Conservation (phyloP, 192 early-diverging fungal genomes). For the Coemansia sp. region DNA sequence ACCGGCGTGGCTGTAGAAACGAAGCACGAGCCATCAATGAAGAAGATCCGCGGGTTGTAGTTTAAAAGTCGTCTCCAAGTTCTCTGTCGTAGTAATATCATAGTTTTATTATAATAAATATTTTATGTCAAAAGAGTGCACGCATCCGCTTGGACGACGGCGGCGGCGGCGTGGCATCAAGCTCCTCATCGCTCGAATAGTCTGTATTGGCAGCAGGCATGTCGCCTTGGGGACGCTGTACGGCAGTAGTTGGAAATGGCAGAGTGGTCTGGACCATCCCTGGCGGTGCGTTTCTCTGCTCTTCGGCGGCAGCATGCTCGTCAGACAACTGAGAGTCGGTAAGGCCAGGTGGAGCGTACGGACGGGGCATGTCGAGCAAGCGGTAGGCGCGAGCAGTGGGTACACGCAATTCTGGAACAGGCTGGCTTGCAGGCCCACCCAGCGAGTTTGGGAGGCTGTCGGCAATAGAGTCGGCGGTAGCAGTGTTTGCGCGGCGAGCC, state of each 20-base stretch:
- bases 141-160: constrained; percentile 51
- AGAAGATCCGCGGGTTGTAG: constrained; percentile 41
- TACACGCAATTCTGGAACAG: neutral
- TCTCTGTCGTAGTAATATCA: neutral
- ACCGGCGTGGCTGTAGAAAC: neutral
- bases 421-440: neutral
- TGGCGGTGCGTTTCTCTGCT: constrained; percentile 19
- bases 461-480: neutral
- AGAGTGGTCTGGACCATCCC: constrained; percentile 46
- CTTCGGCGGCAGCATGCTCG: neutral
- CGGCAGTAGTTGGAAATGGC: constrained; percentile 17
- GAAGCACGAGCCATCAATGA: constrained; percentile 37
- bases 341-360: constrained; percentile 46
- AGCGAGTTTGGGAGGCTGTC: neutral
- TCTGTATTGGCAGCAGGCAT: constrained; percentile 4
- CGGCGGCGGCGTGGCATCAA: constrained; percentile 52
- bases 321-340: constrained; percentile 34
- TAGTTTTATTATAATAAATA: too few species aligned
- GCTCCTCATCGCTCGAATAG: constrained; percentile 43
- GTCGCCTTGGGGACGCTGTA: neutral
- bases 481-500: neutral
- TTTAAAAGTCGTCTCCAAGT: neutral
- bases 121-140: constrained; percentile 22
- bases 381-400: constrained; percentile 27
- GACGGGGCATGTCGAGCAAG: constrained; percentile 48